phyloP scores from a whole-genome alignment of 2,329 filamentous ascomycete species.

The Drechslerella dactyloides region DNA sequence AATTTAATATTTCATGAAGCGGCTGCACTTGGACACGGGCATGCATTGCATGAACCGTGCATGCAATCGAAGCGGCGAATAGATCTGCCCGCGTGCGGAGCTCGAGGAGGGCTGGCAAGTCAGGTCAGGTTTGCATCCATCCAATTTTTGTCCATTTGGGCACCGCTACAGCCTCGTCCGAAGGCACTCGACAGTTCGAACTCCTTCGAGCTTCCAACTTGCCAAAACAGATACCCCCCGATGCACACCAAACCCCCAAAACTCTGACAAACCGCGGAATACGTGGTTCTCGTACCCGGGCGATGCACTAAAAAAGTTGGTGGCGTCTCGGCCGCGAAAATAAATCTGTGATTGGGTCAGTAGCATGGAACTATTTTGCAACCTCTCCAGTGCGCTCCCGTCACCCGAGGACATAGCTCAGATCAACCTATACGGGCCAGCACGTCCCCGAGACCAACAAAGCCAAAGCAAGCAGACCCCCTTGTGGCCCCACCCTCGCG shows the following conservation, averaged over 20 bases:
- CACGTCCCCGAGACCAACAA: not conserved
- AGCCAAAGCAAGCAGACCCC: conserved; percentile 1
- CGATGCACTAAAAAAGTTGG: conserved; percentile 48
- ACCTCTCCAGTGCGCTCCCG: conserved; percentile 28
- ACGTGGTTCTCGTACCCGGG: conserved; percentile 4
- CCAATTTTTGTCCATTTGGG: not conserved
- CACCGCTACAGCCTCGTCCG: conserved; percentile 20
- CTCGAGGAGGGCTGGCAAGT: not conserved
- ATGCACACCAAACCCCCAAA: conserved; percentile 36
- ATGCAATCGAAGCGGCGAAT: conserved; percentile 1
- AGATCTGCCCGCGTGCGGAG: not conserved
- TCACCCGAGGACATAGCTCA: conserved; percentile 24
- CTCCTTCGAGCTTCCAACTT: conserved; percentile 28
- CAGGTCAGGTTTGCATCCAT: not conserved
- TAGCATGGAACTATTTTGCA: conserved; percentile 19
- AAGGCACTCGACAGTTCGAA: conserved; percentile 24
- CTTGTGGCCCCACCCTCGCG: conserved; percentile 34
- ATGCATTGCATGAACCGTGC: not conserved
- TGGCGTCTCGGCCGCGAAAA: conserved; percentile 48
- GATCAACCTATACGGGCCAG: too few relatives aligned
- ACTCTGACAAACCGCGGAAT: conserved; percentile 13
- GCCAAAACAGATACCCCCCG: conserved; percentile 12
- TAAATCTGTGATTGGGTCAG: conserved; percentile 28
- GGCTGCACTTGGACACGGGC: not conserved
- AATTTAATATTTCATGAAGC: too few relatives aligned